A percentile compares a stretch with the other conserved stretches of the same genome.
These are phyloP conservation scores for Acorus gramineus DNA, from an alignment of 106 monocot genomes.

Conservation along the genomic window DNA sequence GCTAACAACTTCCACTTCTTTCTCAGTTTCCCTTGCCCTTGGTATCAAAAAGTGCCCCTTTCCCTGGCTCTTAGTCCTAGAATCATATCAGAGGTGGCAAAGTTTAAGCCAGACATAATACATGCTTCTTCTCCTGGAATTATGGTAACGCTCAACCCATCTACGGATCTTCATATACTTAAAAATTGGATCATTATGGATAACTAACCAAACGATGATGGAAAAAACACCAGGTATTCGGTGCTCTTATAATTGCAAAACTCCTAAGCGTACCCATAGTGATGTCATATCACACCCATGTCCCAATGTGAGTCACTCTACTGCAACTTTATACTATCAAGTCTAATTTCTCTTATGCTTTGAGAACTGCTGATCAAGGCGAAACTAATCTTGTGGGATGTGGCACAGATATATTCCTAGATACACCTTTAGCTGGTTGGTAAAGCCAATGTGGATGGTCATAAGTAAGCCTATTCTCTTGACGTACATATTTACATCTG, in stretches of 20 bases:
- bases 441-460: constrained; percentile 80
- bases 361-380: too few relatives aligned
- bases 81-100: constrained; percentile 87
- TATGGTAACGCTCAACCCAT: constrained; percentile 43
- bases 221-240: constrained; percentile 54
- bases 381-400: background rate
- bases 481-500: constrained; percentile 5
- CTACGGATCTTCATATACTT: background rate
- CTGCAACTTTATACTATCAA: background rate
- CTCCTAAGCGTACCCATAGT: constrained; percentile 74
- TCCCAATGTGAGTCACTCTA: constrained; percentile 64
- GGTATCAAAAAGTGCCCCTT: constrained; percentile 84
- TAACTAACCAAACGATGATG: too few relatives aligned
- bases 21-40: constrained; percentile 87
- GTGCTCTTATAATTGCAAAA: constrained; percentile 87
- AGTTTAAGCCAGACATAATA: constrained; percentile 88
- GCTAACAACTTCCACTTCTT: background rate
- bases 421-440: constrained; percentile 95
- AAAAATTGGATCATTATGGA: too few relatives aligned
- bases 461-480: constrained; percentile 44
- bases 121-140: constrained; percentile 94
- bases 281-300: constrained; percentile 98
- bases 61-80: constrained; percentile 90
- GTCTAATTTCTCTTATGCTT: background rate
- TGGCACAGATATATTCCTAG: constrained; percentile 80